Evolutionary conservation across 768 basidiomycete genomes (phyloP).

Genomic region (Amanita thiersii): DNA sequence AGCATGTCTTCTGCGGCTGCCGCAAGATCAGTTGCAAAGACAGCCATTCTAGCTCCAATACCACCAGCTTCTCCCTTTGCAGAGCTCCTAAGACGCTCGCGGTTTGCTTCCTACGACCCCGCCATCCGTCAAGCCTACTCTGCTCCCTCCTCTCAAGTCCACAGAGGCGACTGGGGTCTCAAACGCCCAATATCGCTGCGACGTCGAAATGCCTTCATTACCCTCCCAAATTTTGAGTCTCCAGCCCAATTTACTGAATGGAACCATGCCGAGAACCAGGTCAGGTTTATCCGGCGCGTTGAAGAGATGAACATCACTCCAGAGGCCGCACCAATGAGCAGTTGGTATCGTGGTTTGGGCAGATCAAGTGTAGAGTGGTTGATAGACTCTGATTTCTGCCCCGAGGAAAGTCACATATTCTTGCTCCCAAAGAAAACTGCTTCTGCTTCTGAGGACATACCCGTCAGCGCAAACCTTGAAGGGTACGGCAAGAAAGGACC

Average conservation of each 20-base stretch:
- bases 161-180: slow-evolving; percentile 79
- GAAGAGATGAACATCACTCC: slow-evolving; percentile 50
- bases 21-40: slow-evolving; percentile 7
- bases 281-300: slow-evolving; percentile 58
- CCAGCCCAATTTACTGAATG: slow-evolving; percentile 73
- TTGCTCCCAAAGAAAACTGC: slow-evolving; percentile 12
- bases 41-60: slow-evolving; percentile 11
- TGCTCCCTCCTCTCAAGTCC: slow-evolving; percentile 56
- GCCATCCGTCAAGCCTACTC: slow-evolving; percentile 72
- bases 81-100: slow-evolving; percentile 70
- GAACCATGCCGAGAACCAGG: slow-evolving; percentile 57
- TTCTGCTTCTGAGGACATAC: not conserved
- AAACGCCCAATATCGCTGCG: slow-evolving; percentile 74
- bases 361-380: slow-evolving; percentile 23
- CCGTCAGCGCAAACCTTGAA: slow-evolving; percentile 10
- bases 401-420: slow-evolving; percentile 15
- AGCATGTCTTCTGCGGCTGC: slow-evolving; percentile 3
- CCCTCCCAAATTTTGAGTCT: slow-evolving; percentile 62
- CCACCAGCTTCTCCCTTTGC: slow-evolving; percentile 62
- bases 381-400: slow-evolving; percentile 24
- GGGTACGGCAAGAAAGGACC: slow-evolving; percentile 18
- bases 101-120: slow-evolving; percentile 76
- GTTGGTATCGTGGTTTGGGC: slow-evolving; percentile 35
- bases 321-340: slow-evolving; percentile 13
- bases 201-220: slow-evolving; percentile 54